These are phyloP conservation scores for Lumnitzera littorea DNA, from an alignment of 345 rosid species.

Conservation along the genomic window DNA sequence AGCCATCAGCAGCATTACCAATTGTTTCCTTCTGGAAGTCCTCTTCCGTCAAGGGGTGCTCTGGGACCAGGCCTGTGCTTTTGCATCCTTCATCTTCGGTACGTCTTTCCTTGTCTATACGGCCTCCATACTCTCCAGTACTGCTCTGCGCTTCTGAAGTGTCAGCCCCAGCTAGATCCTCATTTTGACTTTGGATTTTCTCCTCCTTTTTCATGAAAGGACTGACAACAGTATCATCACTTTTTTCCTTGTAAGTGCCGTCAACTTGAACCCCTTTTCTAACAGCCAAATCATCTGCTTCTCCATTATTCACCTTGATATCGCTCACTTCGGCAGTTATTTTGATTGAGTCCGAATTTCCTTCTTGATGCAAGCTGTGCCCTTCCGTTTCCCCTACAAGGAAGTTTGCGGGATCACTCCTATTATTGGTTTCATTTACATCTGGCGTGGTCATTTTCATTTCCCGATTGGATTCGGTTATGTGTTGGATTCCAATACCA, in stretches of 20 bases:
- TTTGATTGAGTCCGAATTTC: too few species aligned
- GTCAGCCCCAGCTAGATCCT: too few species aligned
- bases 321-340: too few species aligned
- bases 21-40: neutral
- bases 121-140: conserved; percentile 1
- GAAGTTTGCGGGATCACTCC: conserved; percentile 2
- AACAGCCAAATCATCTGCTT: conserved; percentile 1
- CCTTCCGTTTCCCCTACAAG: conserved; percentile 7
- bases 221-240: neutral
- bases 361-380: neutral
- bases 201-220: too few species aligned
- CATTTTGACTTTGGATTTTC: too few species aligned
- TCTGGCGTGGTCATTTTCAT: conserved; percentile 3
- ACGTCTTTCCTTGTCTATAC: neutral
- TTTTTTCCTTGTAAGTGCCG: conserved; percentile 4
- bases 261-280: conserved; percentile 4
- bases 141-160: neutral
- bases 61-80: conserved; percentile 2
- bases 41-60: conserved; percentile 6
- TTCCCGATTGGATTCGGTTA: conserved; percentile 4
- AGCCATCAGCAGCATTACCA: neutral
- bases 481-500: neutral
- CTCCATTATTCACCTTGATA: conserved; percentile 1
- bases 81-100: conserved; percentile 4
- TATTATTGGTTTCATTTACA: conserved; percentile 3